Evolutionary conservation across 1,284 basidiomycete genomes (phyloP), one percentile per base, ranked within the genome.

Genomic region (Schizopora paradoxa): DNA sequence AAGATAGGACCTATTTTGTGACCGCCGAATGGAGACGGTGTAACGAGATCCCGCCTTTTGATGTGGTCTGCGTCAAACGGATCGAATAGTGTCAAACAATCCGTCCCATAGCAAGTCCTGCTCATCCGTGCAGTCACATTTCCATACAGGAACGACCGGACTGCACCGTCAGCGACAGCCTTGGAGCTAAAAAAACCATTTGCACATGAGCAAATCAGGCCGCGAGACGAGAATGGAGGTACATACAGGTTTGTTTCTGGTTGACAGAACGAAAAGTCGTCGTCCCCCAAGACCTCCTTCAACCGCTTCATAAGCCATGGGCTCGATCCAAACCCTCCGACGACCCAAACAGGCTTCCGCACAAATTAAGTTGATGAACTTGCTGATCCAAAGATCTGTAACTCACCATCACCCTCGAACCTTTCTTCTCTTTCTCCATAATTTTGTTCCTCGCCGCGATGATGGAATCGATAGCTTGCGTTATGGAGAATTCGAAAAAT

Each of bases 131-230:
- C 81, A 6, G 80, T 81, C 47, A 87, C 84, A 54, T 84, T 79
- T 49, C 86, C 83, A 57, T 87, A 85, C 52, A 82, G 83, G 61
- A 84, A 86, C 62, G 86, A 86, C 13, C 84, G 82, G 51, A 87
- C 77, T 1, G 84, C 83, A n/a, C 85, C 84, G 54, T 87, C 82
- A 23, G 85, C 84, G 5, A 87, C 85, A 6, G 84, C 84, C 61
- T 87, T 87, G 14, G 84, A 85, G n/a, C 83, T 86, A 13, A 11
- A 4, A 8, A n/a, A 3, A 40, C 31, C 4, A 11, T 8, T 22
- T 13, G n/a, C 19, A 19, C 4, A 41, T 16, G 6, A 16, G 48
- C 18, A 48, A 49, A 2, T 8, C 1, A 1, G 10, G 7, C 16
- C 21, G 14, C 35, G 52, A 19, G 53, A 45, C 33, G 21, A 28